Evolutionary conservation across 2,329 filamentous ascomycete genomes (phyloP).

Genomic region (Curvularia eragrostidis): DNA sequence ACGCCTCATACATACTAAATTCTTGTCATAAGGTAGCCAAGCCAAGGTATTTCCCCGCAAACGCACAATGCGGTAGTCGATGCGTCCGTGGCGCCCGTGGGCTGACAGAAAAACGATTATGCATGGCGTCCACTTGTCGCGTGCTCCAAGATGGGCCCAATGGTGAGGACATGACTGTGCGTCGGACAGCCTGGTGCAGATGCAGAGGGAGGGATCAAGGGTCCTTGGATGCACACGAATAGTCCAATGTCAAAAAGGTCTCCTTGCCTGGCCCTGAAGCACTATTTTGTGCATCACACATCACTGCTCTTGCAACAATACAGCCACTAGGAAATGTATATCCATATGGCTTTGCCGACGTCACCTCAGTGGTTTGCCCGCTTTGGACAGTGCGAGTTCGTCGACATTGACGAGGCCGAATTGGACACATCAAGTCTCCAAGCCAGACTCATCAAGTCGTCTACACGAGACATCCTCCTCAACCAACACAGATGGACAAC

Average conservation of each 20-base stretch:
- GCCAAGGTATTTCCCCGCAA: constrained; percentile 19
- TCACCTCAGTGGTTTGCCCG: constrained; percentile 24
- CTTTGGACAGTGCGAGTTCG: constrained; percentile 37
- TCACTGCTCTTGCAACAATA: constrained; percentile 2
- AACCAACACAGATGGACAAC: constrained; percentile 17
- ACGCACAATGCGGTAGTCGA: constrained; percentile 17
- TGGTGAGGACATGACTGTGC: constrained; percentile 23
- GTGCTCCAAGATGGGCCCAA: constrained; percentile 19
- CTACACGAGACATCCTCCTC: constrained; percentile 29
- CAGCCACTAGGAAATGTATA: constrained; percentile 18
- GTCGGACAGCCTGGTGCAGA: constrained; percentile 22
- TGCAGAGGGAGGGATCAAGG: constrained; percentile 22
- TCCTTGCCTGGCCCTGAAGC: constrained; percentile 18
- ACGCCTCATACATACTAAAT: constrained; percentile 16
- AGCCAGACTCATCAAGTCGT: constrained; percentile 30
- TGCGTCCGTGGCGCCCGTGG: constrained; percentile 21
- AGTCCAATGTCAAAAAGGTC: constrained; percentile 16
- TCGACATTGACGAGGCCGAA: constrained; percentile 41
- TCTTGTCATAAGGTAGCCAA: constrained; percentile 7
- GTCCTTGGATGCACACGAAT: constrained; percentile 12
- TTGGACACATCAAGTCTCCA: constrained; percentile 40
- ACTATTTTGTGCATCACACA: constrained; percentile 2
- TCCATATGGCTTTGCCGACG: constrained; percentile 27
- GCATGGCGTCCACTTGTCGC: constrained; percentile 21
- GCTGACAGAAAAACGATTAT: constrained; percentile 24